Evolutionary conservation across 2,329 filamentous ascomycete species (phyloP).

Genomic region (Pseudogymnoascus sp.): DNA sequence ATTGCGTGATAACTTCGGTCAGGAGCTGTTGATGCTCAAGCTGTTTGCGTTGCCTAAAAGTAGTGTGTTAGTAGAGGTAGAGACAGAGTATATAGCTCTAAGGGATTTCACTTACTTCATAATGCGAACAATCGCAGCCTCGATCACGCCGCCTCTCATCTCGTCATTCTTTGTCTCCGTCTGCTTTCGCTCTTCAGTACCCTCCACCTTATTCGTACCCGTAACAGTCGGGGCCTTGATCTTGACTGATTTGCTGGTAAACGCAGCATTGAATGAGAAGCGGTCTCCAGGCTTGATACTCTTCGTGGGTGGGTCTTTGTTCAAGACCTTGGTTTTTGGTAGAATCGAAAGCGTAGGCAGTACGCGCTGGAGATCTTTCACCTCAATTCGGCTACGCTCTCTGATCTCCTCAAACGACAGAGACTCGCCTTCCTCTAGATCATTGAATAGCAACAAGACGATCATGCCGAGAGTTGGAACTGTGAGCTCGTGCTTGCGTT

Average conservation of each 20-base stretch:
- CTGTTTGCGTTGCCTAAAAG: slow-evolving; percentile 64
- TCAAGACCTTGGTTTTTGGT: slow-evolving; percentile 72
- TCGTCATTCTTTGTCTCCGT: slow-evolving; percentile 73
- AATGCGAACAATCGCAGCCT: slow-evolving; percentile 71
- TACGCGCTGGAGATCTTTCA: slow-evolving; percentile 65
- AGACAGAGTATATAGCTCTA: neutral
- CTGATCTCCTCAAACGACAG: slow-evolving; percentile 72
- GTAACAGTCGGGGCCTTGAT: slow-evolving; percentile 85
- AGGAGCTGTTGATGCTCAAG: slow-evolving; percentile 63
- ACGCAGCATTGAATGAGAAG: slow-evolving; percentile 77
- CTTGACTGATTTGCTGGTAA: slow-evolving; percentile 74
- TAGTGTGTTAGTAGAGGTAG: slow-evolving; percentile 28
- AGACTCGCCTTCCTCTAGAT: slow-evolving; percentile 47
- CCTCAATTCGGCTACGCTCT: slow-evolving; percentile 69
- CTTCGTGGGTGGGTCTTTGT: slow-evolving; percentile 74
- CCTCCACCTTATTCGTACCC: slow-evolving; percentile 76
- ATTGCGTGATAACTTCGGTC: slow-evolving; percentile 63
- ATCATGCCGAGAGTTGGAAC: slow-evolving; percentile 92
- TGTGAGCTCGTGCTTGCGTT: slow-evolving; percentile 79
- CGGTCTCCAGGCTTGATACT: slow-evolving; percentile 67
- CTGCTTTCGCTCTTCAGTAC: slow-evolving; percentile 56
- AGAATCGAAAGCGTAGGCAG: slow-evolving; percentile 76
- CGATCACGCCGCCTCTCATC: slow-evolving; percentile 61
- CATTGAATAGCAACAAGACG: slow-evolving; percentile 83
- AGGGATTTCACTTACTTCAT: slow-evolving; percentile 62